Percentiles rank a stretch among this genome's conserved stretches.
Conservation (phyloP, 768 basidiomycete species). For the Lactarius indigo region DNA sequence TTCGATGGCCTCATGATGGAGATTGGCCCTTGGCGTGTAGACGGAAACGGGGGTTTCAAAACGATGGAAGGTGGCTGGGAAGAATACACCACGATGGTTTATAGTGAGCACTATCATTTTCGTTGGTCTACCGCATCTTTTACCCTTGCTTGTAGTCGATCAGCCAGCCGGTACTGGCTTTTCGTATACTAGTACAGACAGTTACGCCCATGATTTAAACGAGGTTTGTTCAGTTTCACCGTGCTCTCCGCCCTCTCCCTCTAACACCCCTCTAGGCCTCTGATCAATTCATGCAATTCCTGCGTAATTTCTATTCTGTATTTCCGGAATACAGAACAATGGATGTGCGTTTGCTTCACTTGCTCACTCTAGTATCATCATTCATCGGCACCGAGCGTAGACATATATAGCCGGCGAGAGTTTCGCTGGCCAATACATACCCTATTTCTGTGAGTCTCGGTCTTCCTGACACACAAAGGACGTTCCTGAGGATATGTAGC, state of each 20-base stretch:
- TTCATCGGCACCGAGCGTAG: slow-evolving; percentile 39
- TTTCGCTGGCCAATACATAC: slow-evolving; percentile 97
- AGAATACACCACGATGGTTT: slow-evolving; percentile 93
- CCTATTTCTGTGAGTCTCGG: slow-evolving; percentile 73
- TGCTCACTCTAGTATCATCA: background rate
- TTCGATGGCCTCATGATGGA: slow-evolving; percentile 99
- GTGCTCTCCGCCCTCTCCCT: background rate
- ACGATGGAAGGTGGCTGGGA: slow-evolving; percentile 91
- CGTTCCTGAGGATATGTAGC: slow-evolving; percentile 43
- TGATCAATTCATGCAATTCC: slow-evolving; percentile 75
- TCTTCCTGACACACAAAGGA: background rate
- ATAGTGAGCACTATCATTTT: slow-evolving; percentile 51
- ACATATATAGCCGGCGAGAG: slow-evolving; percentile 96
- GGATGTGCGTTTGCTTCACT: slow-evolving; percentile 58
- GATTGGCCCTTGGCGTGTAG: slow-evolving; percentile 86
- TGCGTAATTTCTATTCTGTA: slow-evolving; percentile 81
- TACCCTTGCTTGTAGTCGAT: slow-evolving; percentile 60
- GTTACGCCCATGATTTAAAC: slow-evolving; percentile 74
- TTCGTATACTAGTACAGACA: slow-evolving; percentile 84
- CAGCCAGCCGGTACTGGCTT: slow-evolving; percentile 97
- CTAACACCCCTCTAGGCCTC: slow-evolving; percentile 51
- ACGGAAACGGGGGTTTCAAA: slow-evolving; percentile 67
- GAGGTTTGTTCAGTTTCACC: slow-evolving; percentile 43
- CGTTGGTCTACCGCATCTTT: slow-evolving; percentile 4
- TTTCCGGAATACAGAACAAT: slow-evolving; percentile 84